Evolutionary conservation across 257 asterid genomes (phyloP).

Genomic region (Solanum lycopersicoides): DNA sequence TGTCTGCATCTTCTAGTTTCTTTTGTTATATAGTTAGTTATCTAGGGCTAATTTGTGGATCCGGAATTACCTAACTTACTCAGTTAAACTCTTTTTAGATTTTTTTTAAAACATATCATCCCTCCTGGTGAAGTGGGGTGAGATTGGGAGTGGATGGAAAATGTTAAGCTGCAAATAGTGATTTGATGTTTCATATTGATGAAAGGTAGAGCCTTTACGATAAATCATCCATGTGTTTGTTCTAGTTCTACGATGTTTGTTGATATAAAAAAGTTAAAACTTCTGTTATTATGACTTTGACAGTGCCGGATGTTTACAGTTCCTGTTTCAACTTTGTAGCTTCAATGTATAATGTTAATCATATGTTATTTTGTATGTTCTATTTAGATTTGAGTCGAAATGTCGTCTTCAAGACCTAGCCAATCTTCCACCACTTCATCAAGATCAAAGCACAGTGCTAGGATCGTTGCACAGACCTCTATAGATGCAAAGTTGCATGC

Average conservation of each 20-base stretch:
- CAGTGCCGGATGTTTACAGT: background rate
- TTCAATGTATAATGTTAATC: background rate
- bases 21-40: background rate
- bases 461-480: slow-evolving; percentile 71
- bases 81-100: no score
- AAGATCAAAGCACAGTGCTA: slow-evolving; percentile 63
- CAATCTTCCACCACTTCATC: slow-evolving; percentile 60
- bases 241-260: background rate
- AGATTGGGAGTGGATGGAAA: background rate
- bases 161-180: background rate
- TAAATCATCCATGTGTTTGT: background rate
- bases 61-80: background rate
- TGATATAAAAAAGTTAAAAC: background rate
- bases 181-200: background rate
- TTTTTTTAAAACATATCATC: background rate
- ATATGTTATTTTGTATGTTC: background rate
- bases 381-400: slow-evolving; percentile 32
- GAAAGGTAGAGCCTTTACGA: background rate
- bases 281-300: background rate
- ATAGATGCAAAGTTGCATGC: slow-evolving; percentile 78
- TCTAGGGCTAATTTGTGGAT: background rate
- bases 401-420: slow-evolving; percentile 52
- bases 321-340: background rate
- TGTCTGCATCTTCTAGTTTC: background rate
- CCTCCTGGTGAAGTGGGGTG: background rate